Percentiles rank a stretch among this genome's conserved stretches.
Conservation (phyloP, 805 yeast species). For the Naumovozyma baii region DNA sequence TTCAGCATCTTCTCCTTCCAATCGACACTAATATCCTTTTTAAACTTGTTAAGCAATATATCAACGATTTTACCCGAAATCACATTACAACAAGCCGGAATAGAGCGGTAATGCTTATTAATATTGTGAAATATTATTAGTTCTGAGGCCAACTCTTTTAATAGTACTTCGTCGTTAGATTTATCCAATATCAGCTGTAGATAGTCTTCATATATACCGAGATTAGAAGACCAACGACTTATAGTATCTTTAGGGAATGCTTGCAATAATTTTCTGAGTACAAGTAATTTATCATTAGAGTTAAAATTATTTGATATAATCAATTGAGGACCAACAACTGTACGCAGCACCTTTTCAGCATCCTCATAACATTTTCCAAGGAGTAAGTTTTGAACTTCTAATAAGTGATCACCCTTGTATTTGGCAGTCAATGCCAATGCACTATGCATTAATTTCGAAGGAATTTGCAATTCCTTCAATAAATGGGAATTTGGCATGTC, state of each 20-base stretch:
- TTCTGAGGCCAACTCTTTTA: slow-evolving; percentile 37
- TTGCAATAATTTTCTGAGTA: slow-evolving; percentile 32
- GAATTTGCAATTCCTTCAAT: slow-evolving; percentile 35
- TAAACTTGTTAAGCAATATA: slow-evolving; percentile 3
- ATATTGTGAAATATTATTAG: slow-evolving; percentile 35
- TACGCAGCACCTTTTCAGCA: slow-evolving; percentile 52
- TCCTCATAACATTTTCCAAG: slow-evolving; percentile 49
- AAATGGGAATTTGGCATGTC: neutral
- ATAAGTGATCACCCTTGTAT: slow-evolving; percentile 40
- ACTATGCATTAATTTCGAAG: slow-evolving; percentile 39
- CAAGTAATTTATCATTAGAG: slow-evolving; percentile 29
- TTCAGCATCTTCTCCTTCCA: neutral
- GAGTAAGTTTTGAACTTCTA: slow-evolving; percentile 52
- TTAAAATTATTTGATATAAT: slow-evolving; percentile 27
- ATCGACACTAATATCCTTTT: neutral
- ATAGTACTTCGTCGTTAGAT: slow-evolving; percentile 13
- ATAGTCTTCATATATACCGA: slow-evolving; percentile 48
- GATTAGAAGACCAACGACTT: slow-evolving; percentile 46
- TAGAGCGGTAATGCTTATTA: slow-evolving; percentile 24
- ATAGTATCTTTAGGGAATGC: slow-evolving; percentile 37
- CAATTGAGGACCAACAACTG: slow-evolving; percentile 61
- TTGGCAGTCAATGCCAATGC: slow-evolving; percentile 52
- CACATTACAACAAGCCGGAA: slow-evolving; percentile 42
- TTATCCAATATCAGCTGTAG: slow-evolving; percentile 28
- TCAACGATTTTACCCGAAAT: slow-evolving; percentile 40